Percentiles rank a stretch among this genome's conserved stretches.
Evolutionary conservation across 257 asterid species (phyloP).

Genomic region (Solanum lycopersicoides): DNA sequence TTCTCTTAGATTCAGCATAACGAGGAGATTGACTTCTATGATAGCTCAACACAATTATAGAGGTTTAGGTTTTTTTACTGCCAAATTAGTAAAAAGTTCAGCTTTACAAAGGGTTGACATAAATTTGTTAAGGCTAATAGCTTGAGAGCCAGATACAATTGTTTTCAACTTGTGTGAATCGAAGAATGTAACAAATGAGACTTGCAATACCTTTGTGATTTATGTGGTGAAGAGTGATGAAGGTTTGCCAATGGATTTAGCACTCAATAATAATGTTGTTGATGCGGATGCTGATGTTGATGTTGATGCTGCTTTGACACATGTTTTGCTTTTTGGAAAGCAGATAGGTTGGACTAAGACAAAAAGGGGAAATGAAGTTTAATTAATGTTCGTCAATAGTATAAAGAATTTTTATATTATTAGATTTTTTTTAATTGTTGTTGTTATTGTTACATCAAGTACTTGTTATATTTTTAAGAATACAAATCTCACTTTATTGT

Average conservation of each 20-base stretch:
- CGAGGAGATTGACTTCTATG: conserved; percentile 31
- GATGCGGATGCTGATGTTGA: background rate
- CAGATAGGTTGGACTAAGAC: background rate
- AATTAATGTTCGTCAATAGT: background rate
- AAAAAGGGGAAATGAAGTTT: background rate
- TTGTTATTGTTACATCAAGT: background rate
- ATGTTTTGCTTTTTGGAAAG: background rate
- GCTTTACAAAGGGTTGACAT: conserved; percentile 75
- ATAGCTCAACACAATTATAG: conserved; percentile 40
- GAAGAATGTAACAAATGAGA: conserved; percentile 6
- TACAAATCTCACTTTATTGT: background rate
- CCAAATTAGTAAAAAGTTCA: conserved; percentile 71
- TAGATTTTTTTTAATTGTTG: background rate
- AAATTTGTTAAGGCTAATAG: conserved; percentile 45
- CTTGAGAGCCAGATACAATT: conserved; percentile 37
- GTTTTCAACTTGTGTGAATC: conserved; percentile 34
- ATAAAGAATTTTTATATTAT: background rate
- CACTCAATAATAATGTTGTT: background rate
- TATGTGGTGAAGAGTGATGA: conserved; percentile 19
- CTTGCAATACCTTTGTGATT: conserved; percentile 19
- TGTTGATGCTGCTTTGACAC: background rate
- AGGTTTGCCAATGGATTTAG: background rate
- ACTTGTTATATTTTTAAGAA: background rate
- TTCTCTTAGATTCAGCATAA: conserved; percentile 24
- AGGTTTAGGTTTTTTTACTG: conserved; percentile 59